Conservation (phyloP, 1,284 basidiomycete genomes). For the Ustilago nuda region DNA sequence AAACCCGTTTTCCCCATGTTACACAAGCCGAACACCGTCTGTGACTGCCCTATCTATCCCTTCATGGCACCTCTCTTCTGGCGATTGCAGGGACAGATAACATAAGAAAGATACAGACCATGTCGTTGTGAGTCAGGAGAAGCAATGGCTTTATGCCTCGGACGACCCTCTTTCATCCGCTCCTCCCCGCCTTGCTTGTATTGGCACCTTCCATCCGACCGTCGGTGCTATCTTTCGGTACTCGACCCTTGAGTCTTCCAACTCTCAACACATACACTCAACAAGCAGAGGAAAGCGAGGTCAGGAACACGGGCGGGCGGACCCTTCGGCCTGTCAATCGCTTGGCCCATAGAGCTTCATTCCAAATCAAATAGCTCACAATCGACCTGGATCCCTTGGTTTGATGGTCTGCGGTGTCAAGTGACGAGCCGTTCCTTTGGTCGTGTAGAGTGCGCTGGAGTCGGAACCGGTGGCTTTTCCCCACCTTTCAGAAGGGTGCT, state of each 20-base stretch:
- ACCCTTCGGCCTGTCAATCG: constrained; percentile 12
- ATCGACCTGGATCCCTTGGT: not conserved
- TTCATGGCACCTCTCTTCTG: not conserved
- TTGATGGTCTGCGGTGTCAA: constrained; percentile 20
- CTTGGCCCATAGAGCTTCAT: not conserved
- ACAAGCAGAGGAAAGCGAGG: not conserved
- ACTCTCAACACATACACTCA: not conserved
- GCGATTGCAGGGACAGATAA: no score
- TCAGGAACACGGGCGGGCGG: constrained; percentile 7
- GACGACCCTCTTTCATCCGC: constrained; percentile 31
- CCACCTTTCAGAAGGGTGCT: constrained; percentile 25
- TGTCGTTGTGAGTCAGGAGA: no score
- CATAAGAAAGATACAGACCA: no score
- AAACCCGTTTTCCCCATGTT: not conserved
- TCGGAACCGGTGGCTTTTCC: constrained; percentile 6
- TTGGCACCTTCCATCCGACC: constrained; percentile 27
- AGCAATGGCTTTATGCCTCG: constrained; percentile 11
- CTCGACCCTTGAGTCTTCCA: not conserved
- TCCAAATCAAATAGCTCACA: not conserved
- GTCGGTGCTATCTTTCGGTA: constrained; percentile 9
- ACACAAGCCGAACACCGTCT: constrained; percentile 1
- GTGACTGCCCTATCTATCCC: not conserved
- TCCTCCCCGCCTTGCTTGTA: constrained; percentile 10
- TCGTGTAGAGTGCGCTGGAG: not conserved
- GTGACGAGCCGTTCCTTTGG: constrained; percentile 11